phyloP scores from a whole-genome alignment of 2,329 filamentous ascomycete genomes.

The Dothideomycetidae sp. region DNA sequence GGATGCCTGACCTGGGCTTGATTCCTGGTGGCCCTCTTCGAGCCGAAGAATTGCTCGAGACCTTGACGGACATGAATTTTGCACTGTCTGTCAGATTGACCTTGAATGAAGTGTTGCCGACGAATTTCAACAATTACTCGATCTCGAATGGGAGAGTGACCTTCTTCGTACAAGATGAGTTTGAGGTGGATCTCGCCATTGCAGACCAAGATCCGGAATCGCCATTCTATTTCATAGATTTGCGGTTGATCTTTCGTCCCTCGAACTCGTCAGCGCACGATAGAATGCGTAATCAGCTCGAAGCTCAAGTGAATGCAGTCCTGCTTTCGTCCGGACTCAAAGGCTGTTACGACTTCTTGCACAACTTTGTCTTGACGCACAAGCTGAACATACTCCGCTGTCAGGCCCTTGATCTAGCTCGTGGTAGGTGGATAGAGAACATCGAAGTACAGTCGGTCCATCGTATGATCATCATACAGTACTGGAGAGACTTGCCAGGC shows the following conservation, averaged over 20 bases:
- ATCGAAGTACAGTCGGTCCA: conserved; percentile 67
- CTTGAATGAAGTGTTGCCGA: conserved; percentile 67
- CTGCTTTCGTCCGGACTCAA: conserved; percentile 55
- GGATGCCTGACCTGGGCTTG: conserved; percentile 72
- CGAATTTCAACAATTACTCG: conserved; percentile 60
- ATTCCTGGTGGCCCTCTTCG: conserved; percentile 59
- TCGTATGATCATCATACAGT: conserved; percentile 73
- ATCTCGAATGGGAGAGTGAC: conserved; percentile 81
- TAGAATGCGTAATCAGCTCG: conserved; percentile 50
- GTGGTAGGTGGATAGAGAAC: conserved; percentile 61
- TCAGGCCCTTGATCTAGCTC: conserved; percentile 58
- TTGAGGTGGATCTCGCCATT: conserved; percentile 85
- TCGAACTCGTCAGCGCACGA: conserved; percentile 45
- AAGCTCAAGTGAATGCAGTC: conserved; percentile 55
- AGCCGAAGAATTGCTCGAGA: conserved; percentile 55
- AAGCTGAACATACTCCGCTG: conserved; percentile 72
- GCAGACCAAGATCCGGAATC: conserved; percentile 69
- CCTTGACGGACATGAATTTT: conserved; percentile 70
- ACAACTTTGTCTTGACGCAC: conserved; percentile 77
- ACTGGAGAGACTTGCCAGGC: conserved; percentile 61
- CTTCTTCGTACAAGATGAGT: conserved; percentile 69
- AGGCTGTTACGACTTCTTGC: conserved; percentile 75
- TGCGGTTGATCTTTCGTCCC: conserved; percentile 70
- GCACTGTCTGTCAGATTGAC: conserved; percentile 71
- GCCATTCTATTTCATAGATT: conserved; percentile 89